These are phyloP conservation scores for Penicillium hordei DNA, from an alignment of 2,329 filamentous ascomycete genomes.

Conservation along the genomic window DNA sequence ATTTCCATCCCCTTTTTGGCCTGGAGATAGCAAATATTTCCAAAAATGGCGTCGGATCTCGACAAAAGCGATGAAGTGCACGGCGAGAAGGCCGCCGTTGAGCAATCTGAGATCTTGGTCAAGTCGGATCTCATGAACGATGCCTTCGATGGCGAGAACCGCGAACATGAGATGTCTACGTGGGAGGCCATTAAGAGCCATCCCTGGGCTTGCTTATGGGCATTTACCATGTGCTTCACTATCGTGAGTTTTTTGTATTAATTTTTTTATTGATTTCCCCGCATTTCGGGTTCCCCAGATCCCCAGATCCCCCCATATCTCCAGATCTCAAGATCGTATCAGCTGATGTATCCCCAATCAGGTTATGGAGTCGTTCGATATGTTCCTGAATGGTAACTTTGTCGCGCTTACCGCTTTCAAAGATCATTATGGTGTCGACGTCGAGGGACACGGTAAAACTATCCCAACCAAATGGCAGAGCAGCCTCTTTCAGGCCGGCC, in stretches of 20 bases:
- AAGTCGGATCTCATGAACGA: constrained; percentile 44
- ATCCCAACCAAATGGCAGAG: constrained; percentile 53
- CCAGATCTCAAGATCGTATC: neutral
- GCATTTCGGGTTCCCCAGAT: neutral
- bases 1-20: neutral
- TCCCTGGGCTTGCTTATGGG: constrained; percentile 51
- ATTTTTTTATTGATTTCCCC: neutral
- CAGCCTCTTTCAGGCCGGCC: constrained; percentile 57
- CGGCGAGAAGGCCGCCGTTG: constrained; percentile 23
- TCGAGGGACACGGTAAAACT: constrained; percentile 13
- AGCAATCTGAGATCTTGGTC: constrained; percentile 37
- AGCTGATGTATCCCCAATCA: constrained; percentile 17
- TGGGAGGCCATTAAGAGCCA: constrained; percentile 43
- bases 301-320: neutral
- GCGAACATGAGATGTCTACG: constrained; percentile 45
- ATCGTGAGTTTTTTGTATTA: constrained; percentile 41
- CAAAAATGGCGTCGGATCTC: neutral
- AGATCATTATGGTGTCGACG: constrained; percentile 38
- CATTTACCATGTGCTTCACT: constrained; percentile 52
- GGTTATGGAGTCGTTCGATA: constrained; percentile 54
- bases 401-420: constrained; percentile 46
- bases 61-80: neutral
- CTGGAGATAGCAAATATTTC: neutral
- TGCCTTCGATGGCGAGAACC: constrained; percentile 46
- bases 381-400: constrained; percentile 52